phyloP scores from a whole-genome alignment of 352 stramenopile species.

The Globisporangium camurandrum region DNA sequence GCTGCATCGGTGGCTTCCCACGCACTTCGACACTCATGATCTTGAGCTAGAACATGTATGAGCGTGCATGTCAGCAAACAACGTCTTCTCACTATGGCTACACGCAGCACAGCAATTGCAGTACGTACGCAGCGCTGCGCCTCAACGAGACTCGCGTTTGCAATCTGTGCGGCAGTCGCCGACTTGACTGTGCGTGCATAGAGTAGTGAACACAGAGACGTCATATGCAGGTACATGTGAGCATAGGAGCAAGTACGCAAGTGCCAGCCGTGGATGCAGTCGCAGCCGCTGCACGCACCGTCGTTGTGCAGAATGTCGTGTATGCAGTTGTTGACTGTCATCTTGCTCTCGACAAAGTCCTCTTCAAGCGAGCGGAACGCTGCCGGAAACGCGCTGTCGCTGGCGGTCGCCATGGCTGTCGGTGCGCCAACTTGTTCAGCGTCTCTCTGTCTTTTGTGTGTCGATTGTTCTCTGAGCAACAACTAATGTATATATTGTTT shows the following conservation, averaged over 20 bases:
- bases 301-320: constrained; percentile 49
- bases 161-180: constrained; percentile 38
- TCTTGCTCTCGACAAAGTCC: constrained; percentile 79
- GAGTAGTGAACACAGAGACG: background rate
- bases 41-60: constrained; percentile 40
- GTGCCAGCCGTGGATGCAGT: background rate
- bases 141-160: constrained; percentile 57
- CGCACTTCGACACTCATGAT: constrained; percentile 75
- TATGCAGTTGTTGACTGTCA: constrained; percentile 74
- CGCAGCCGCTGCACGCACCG: constrained; percentile 9
- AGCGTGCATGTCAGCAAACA: background rate
- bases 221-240: background rate
- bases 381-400: constrained; percentile 26
- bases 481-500: too few relatives aligned
- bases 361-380: constrained; percentile 68
- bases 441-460: background rate
- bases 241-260: background rate
- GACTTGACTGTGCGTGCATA: constrained; percentile 17
- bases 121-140: constrained; percentile 56
- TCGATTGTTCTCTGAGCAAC: background rate
- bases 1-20: constrained; percentile 40
- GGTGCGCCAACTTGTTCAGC: background rate
- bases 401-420: constrained; percentile 17
- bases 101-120: background rate
- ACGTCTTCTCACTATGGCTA: background rate